Conservation (phyloP, 2,329 filamentous ascomycete species). For the Fusarium papillatum region DNA sequence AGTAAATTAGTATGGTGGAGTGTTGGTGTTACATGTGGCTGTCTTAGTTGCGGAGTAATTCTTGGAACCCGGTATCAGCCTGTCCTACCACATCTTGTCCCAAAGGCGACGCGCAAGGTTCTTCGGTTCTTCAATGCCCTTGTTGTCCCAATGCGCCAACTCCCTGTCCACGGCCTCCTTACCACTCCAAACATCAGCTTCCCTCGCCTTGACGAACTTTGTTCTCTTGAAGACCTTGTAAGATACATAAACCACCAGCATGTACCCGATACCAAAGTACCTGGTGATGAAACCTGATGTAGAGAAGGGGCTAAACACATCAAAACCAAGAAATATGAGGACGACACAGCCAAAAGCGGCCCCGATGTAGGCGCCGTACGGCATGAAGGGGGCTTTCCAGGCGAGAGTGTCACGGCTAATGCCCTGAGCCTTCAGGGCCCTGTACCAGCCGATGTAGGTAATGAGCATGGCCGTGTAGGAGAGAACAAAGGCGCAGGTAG, state of each 20-base stretch:
- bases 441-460: neutral
- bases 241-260: neutral
- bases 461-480: neutral
- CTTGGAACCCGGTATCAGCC: no score
- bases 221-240: neutral
- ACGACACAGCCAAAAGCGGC: neutral
- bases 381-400: neutral
- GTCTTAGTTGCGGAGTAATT: no score
- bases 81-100: neutral
- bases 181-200: neutral
- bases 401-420: neutral
- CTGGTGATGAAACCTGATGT: neutral
- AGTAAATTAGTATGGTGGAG: no score
- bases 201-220: neutral
- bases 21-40: no score
- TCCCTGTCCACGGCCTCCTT: neutral
- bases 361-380: neutral
- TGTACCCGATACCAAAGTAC: neutral
- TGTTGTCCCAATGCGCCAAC: neutral
- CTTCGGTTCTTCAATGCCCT: neutral
- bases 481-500: neutral
- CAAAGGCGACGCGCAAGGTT: neutral
- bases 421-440: neutral
- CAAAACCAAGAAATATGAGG: neutral
- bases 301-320: neutral